Base-by-base conservation (phyloP, 495 filamentous ascomycete species). In the Penicillium psychrofluorescens region DNA sequence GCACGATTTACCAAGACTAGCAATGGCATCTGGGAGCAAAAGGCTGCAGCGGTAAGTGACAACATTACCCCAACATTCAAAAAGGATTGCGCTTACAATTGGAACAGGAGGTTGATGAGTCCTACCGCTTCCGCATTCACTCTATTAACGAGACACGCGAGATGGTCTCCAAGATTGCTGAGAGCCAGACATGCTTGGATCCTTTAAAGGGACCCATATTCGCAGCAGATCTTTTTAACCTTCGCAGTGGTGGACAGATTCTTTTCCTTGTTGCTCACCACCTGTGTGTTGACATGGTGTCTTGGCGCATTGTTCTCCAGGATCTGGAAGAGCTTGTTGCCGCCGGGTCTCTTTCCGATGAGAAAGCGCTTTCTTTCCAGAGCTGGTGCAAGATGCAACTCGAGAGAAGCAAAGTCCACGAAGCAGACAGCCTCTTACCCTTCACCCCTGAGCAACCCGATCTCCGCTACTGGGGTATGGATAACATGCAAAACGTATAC, bases 191-290 rank as follows among this genome's bases (percentile, higher is more conserved):
- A 8, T 63, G 55, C 32, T 46, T 77, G 1, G 58, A 76, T 39
- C 62, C 70, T 11, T 34, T 61, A 11, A 54, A 61, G 35, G 74
- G 74, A 1, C 72, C 71, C 10, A 49, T 73, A 6, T 61, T 75
- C 28, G 62, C 64, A 3, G 64, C 63, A 1, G 69, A 76, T 42
- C 44, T 76, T 1, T 78, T 86, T 50, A 67, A 79, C 11, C 67
- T 75, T 6, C 53, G 66, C 37, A 66, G 73, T n/a, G 55, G 60
- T 8, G 66, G 70, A 22, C 79, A 84, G 37, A 56, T 80, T 28
- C 58, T 87, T 4, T 84, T 83, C 56, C 58, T 88, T 15, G 70
- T 71, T 0, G 81, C 76, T n/a, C 80, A 85, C 52, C 84, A 87
- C 49, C 64, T 86, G 0, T 79, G 78, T 13, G 70, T 88, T 41